phyloP scores from a whole-genome alignment of 2,329 filamentous ascomycete genomes.

The Colletotrichum sidae region DNA sequence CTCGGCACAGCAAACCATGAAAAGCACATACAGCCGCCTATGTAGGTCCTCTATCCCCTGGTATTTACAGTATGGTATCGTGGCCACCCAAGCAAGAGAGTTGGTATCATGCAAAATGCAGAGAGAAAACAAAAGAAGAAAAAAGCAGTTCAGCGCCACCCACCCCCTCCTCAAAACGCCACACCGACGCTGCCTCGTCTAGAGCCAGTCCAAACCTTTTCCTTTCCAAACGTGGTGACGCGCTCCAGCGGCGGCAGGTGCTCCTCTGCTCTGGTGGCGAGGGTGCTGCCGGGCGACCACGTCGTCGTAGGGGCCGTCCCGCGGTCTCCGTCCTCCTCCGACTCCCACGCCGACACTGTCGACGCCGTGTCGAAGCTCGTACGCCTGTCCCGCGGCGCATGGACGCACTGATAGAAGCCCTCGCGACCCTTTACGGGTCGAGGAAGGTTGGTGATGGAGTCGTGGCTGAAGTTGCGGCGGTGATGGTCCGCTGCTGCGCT shows the following conservation, averaged over 20 bases:
- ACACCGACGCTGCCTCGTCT: conserved; percentile 30
- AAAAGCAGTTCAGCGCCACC: background rate
- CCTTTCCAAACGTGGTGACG: conserved; percentile 35
- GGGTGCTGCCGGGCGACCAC: conserved; percentile 61
- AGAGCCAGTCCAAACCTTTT: conserved; percentile 14
- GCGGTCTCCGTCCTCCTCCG: conserved; percentile 56
- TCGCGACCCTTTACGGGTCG: conserved; percentile 62
- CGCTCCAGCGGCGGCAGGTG: conserved; percentile 47
- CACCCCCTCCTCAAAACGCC: conserved; percentile 27
- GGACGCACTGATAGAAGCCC: conserved; percentile 70
- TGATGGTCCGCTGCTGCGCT: conserved; percentile 44
- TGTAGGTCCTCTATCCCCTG: conserved; percentile 12
- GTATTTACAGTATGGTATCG: conserved; percentile 31
- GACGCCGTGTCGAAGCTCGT: conserved; percentile 60
- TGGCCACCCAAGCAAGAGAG: conserved; percentile 14
- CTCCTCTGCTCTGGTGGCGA: conserved; percentile 51
- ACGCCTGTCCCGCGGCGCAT: conserved; percentile 47
- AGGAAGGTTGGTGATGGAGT: conserved; percentile 67
- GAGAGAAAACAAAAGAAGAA: conserved; percentile 3
- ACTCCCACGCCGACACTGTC: conserved; percentile 64
- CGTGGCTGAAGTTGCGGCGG: conserved; percentile 55
- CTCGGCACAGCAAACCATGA: background rate
- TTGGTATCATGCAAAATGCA: conserved; percentile 34
- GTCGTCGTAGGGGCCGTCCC: conserved; percentile 58
- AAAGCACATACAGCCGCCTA: conserved; percentile 5